Base-by-base conservation (phyloP, 805 yeast genomes). In the Blastobotrys parvus region DNA sequence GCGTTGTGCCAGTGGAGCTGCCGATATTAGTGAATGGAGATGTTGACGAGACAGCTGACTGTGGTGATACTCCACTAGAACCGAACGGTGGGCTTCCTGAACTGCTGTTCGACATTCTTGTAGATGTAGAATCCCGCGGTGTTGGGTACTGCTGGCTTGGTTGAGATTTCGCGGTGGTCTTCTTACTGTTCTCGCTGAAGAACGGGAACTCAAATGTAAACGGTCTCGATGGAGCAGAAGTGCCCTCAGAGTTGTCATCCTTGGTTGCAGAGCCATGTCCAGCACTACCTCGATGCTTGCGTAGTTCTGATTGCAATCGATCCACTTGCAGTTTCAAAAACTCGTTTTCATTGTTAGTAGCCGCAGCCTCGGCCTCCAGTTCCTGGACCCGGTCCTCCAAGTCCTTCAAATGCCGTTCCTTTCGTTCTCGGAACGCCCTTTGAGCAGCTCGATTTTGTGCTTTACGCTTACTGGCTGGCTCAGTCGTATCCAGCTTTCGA, bases 381-480 rank as follows among this genome's bases (percentile, higher is more conserved):
- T 67, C 61, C 40, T 71, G 63, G 11, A 90, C 94, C 53, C 84
- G 80, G 38, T 78, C 79, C 59, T 89, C 96, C 48, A 90, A 70
- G 50, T 87, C 95, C 57, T 78, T 76, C 79, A 92, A 75, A 57
- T 84, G 86, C 40, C 72, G 72, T 62, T 90, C 97, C 61, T 90
- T 90, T 47, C 97, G 76, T 64, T 92, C 97, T 45, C 97, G 71
- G 64, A 87, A 90, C 4, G 97, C 97, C 43, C 97, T 71, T 64
- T 92, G 98, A n/a, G 97, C 97, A 2, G 97, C 97, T 55, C 97
- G 74, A 62, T 92, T 90, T 65, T 92, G 97, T 2, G 97, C 97
- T 13, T 95, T 87, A 54, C 98, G 72, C 69, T 86, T 90, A 56
- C 78, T 79, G 59, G 82, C 87, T 6, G 94, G 89, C 53, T 87